phyloP scores from a whole-genome alignment of 805 yeast genomes.

The Yamadazyma paraphyllophila region DNA sequence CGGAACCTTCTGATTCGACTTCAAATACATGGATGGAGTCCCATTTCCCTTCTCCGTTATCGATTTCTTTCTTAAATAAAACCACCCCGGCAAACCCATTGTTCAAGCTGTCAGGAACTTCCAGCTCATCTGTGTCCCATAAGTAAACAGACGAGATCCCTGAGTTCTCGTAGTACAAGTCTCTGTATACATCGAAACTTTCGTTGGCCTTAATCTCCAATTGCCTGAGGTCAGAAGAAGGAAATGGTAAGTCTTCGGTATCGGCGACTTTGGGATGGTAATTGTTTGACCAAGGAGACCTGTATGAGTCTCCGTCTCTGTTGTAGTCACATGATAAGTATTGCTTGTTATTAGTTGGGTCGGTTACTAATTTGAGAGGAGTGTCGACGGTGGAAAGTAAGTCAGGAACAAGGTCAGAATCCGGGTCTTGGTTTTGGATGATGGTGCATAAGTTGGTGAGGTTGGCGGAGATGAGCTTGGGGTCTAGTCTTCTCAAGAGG shows the following conservation, averaged over 20 bases:
- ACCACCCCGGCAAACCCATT: constrained; percentile 89
- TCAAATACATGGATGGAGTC: constrained; percentile 94
- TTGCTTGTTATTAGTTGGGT: constrained; percentile 57
- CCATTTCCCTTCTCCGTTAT: constrained; percentile 64
- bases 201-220: constrained; percentile 83
- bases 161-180: constrained; percentile 85
- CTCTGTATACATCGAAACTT: constrained; percentile 89
- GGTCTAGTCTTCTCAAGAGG: constrained; percentile 42
- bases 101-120: constrained; percentile 26
- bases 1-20: constrained; percentile 43
- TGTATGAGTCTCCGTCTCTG: constrained; percentile 87
- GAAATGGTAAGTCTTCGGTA: constrained; percentile 67
- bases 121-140: constrained; percentile 74
- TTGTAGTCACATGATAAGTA: constrained; percentile 90
- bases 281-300: constrained; percentile 87
- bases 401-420: constrained; percentile 73
- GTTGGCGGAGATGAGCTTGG: constrained; percentile 31
- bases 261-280: constrained; percentile 54
- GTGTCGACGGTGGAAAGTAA: constrained; percentile 82
- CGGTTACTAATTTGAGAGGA: constrained; percentile 59
- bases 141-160: constrained; percentile 86
- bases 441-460: constrained; percentile 37
- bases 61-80: constrained; percentile 69
- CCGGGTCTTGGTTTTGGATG: constrained; percentile 35
- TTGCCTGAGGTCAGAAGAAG: constrained; percentile 62